Evolutionary conservation across 2,329 filamentous ascomycete genomes (phyloP), one percentile per base, ranked within the genome.

Genomic region (Neonectria hederae): DNA sequence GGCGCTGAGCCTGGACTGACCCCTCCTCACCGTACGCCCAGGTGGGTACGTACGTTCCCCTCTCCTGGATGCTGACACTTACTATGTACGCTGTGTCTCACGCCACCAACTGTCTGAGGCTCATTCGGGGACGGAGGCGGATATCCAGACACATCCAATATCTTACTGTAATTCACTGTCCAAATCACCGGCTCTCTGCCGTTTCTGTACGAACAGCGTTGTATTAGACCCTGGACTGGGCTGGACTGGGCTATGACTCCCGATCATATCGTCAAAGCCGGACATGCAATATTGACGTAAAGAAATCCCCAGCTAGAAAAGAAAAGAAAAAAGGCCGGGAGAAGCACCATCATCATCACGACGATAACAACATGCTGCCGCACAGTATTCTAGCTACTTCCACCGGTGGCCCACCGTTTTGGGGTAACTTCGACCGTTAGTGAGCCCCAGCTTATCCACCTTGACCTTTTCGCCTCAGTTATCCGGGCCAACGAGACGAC

Each of bases 31-130:
- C n/a, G n/a, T n/a, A n/a, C n/a, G n/a, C n/a, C n/a, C n/a, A n/a
- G n/a, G n/a, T 49, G 57, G 43, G 57, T 17, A 46, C 48, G n/a
- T n/a, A n/a, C n/a, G n/a, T n/a, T 11, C 49, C 56, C 38, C 21
- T 28, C 21, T 45, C 51, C 19, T 42, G 46, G 6, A 11, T 38
- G 35, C 35, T n/a, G 10, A 4, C 13, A n/a, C n/a, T n/a, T n/a
- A n/a, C n/a, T n/a, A n/a, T n/a, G 26, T 21, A 30, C n/a, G 45
- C 38, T 42, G 38, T 58, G 61, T 45, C 62, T 62, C 62, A 62
- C 58, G 58, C 62, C 62, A 65, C 62, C 35, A 24, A 30, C 52
- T 56, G 57, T 61, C 43, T 60, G 57, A 56, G 52, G 57, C 62
- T 64, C 56, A 45, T 56, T 60, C 56, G 35, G 55, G 57, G 19